These are phyloP conservation scores for Phoenix dactylifera DNA, from an alignment of 176 grass and related monocot genomes.

Conservation along the genomic window DNA sequence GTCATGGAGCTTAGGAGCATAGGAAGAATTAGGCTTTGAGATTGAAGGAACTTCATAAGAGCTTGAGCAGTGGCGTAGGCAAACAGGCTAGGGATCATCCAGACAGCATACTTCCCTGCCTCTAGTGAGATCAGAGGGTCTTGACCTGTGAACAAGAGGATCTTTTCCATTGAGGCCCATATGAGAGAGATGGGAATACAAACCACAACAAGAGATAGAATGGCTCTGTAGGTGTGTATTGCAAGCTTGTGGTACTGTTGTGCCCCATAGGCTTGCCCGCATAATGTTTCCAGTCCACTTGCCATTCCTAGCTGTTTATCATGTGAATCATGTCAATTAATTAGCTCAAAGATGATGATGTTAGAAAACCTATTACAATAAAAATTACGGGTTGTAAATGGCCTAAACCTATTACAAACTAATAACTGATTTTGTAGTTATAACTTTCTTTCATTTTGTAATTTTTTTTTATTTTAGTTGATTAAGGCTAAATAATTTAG, in stretches of 20 bases:
- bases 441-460: too few species aligned
- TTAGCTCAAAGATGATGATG: neutral
- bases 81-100: constrained; percentile 72
- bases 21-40: constrained; percentile 65
- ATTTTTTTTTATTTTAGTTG: too few species aligned
- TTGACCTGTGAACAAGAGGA: constrained; percentile 60
- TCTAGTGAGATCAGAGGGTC: constrained; percentile 53
- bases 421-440: too few species aligned
- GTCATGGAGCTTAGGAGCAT: constrained; percentile 43
- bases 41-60: constrained; percentile 73
- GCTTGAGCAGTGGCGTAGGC: constrained; percentile 59
- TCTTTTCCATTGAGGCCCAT: constrained; percentile 58
- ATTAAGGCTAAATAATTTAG: too few species aligned
- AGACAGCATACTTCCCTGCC: constrained; percentile 62
- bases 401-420: too few species aligned
- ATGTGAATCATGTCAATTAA: constrained; percentile 8
- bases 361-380: neutral
- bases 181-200: constrained; percentile 63
- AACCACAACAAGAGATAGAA: constrained; percentile 49
- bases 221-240: constrained; percentile 65
- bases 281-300: constrained; percentile 72
- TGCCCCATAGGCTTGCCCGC: constrained; percentile 82
- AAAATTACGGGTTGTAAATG: too few species aligned
- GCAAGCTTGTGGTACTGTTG: constrained; percentile 56
- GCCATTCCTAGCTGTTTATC: constrained; percentile 76